phyloP scores from a whole-genome alignment of 2,329 filamentous ascomycete genomes.

The Aspergillus flavus region DNA sequence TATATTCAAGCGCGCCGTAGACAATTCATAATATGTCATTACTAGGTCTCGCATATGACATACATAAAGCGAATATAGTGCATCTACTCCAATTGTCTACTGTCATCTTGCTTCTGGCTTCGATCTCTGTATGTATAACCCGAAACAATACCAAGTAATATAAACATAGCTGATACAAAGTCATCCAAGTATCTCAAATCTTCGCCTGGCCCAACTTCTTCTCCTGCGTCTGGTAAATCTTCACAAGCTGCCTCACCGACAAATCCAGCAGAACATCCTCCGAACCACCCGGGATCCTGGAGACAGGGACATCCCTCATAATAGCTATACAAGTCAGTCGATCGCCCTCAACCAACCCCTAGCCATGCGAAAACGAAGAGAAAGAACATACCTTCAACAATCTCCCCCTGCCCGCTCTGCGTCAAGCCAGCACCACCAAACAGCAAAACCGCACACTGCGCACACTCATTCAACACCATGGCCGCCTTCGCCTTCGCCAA shows the following conservation, averaged over 20 bases:
- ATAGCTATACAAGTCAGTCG: constrained; percentile 52
- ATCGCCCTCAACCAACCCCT: constrained; percentile 19
- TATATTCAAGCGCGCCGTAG: background rate
- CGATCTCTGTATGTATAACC: background rate
- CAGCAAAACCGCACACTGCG: constrained; percentile 67
- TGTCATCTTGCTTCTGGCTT: background rate
- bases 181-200: constrained; percentile 22
- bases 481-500: constrained; percentile 72
- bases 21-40: background rate
- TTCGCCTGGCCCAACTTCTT: constrained; percentile 35
- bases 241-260: constrained; percentile 69
- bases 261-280: constrained; percentile 75
- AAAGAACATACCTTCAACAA: constrained; percentile 64
- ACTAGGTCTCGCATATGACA: too few relatives aligned
- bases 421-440: constrained; percentile 78
- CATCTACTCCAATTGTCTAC: background rate
- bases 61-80: background rate
- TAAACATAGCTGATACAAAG: background rate
- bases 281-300: constrained; percentile 67
- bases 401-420: constrained; percentile 66
- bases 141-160: background rate
- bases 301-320: constrained; percentile 64
- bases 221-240: constrained; percentile 57
- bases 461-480: constrained; percentile 72
- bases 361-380: constrained; percentile 9